Base-by-base conservation (phyloP, 2,329 filamentous ascomycete genomes). In the Trichophyton verrucosum region DNA sequence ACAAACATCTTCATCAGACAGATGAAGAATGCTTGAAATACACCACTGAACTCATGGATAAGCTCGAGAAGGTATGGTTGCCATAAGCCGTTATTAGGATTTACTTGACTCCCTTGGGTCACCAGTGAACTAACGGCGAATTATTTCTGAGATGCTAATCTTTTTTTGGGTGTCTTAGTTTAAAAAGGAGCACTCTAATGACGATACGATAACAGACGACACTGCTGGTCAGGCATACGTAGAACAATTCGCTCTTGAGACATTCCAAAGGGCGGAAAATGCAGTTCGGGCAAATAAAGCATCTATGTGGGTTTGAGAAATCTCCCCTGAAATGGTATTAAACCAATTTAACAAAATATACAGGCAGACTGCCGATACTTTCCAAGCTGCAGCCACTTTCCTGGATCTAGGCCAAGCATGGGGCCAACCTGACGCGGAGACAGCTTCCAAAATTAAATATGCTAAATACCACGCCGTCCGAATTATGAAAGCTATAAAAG, bases 391-490 rank as follows among this genome's bases (percentile, higher is more conserved):
- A 0, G 86, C 89, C 0, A 95, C 91, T 0, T 97, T 99, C 73
- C 85, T 97, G 69, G 90, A 96, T 66, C 80, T 97, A 3, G 82
- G 89, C 61, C 86, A 86, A 65, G 87, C 96, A 68, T 99, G 92
- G 91, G 86, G 85, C 4, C 75, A 82, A 0, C 77, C 86, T 9
- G 89, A 95, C 38, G 75, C 82, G 0, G 91, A 97, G 69, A 84
- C 86, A 20, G 80, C 85, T 44, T 83, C 90, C 60, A 97, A 96
- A 78, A 90, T 92, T 75, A 96, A 95, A 73, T 99, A 89, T 71
- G 91, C 92, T 47, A 99, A 97, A 74, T 99, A 89, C 81, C 95
- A 97, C 72, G 91, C 92, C 1, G 78, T 92, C 40, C 84, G 94
- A 61, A 99, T 99, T 69, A 80, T 88, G 15, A 96, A 89, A 74